Evolutionary conservation across 2,329 filamentous ascomycete genomes (phyloP), one percentile per base, ranked within the genome.

Genomic region (Hymenoscyphus occultus): DNA sequence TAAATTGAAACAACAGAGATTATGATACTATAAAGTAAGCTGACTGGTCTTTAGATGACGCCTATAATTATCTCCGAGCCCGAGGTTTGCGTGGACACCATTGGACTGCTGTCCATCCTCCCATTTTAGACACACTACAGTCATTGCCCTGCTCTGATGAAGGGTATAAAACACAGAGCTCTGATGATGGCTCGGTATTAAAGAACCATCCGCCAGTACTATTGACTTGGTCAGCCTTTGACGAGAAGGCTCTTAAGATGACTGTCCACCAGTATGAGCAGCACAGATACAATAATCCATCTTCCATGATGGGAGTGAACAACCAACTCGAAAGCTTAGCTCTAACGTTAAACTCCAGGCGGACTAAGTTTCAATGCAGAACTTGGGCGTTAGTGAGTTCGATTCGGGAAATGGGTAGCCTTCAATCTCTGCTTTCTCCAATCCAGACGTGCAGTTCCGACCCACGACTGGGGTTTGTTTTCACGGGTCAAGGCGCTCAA

Each of bases 401-500:
- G 19, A 2, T 32, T 35, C 14, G 39, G 14, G 35, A 62, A 5
- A 16, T 62, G n/a, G 7, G 7, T 22, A n/a, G 42, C 14, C 42
- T 63, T 40, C 48, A 28, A 35, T 2, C 39, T 19, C 16, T n/a
- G 13, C 19, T 16, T 19, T 54, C 31, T 19, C 14, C 61, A 61
- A 54, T 16, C 10, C 12, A 51, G 61, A 59, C 19, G 60, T 61
- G 16, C 31, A 12, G 14, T 45, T 45, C 40, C 40, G 40, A 45
- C 63, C 69, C 39, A 60, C 45, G 59, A 19, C 35, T 63, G 31
- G 58, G 62, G 10, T 65, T 62, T 54, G 65, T 71, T 14, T 73
- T 73, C 62, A 69, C 71, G 5, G 71, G 71, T 39, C 70, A 72
- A 19, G 71, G 71, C 14, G 69, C 70, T 3, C 70, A 73, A 58